Evolutionary conservation across 2,329 filamentous ascomycete species (phyloP).

Genomic region (Phialophora tarda): DNA sequence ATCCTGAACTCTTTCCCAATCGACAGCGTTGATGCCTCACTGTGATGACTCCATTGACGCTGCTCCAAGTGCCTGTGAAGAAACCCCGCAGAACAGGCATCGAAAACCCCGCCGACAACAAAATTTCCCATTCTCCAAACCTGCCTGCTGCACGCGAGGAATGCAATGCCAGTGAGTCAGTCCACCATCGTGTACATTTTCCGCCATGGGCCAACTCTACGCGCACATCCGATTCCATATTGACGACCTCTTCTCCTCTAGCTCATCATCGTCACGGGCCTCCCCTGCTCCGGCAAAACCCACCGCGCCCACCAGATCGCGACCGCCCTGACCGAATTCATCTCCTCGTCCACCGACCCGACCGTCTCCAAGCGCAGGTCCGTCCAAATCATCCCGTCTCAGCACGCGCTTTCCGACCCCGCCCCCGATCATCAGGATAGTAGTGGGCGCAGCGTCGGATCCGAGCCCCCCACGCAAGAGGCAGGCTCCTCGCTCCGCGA

Average conservation of each 20-base stretch:
- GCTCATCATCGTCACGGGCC: slow-evolving; percentile 68
- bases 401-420: slow-evolving; percentile 55
- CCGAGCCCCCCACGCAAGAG: slow-evolving; percentile 55
- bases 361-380: slow-evolving; percentile 44
- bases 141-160: neutral
- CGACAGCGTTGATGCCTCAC: neutral
- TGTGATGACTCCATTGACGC: neutral
- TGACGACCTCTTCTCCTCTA: slow-evolving; percentile 41
- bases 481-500: slow-evolving; percentile 29
- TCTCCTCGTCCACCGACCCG: slow-evolving; percentile 34
- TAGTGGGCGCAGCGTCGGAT: slow-evolving; percentile 52
- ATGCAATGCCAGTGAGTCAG: slow-evolving; percentile 38
- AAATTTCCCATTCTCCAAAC: slow-evolving; percentile 8
- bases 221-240: neutral
- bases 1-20: neutral
- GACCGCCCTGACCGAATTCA: slow-evolving; percentile 54
- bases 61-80: neutral
- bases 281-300: slow-evolving; percentile 68
- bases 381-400: slow-evolving; percentile 58
- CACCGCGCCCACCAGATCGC: slow-evolving; percentile 64
- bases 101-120: neutral
- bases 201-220: neutral
- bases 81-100: neutral
- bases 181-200: neutral
- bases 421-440: too few species aligned